A percentile compares a stretch with the other conserved stretches of the same genome.
phyloP scores from a whole-genome alignment of 306 rosid species.

The Cucumis melo region DNA sequence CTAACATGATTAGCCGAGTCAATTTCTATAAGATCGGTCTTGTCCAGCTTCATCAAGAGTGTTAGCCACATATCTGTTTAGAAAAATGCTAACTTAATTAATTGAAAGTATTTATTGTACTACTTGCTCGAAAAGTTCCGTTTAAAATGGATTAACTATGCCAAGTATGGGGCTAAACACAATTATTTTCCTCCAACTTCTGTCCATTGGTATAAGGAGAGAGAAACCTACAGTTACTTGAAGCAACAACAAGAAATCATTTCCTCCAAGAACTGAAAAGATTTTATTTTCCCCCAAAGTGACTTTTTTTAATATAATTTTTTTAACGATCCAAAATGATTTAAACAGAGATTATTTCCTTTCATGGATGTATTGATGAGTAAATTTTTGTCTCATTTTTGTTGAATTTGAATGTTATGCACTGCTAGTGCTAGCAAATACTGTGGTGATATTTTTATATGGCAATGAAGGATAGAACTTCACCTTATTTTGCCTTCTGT shows the following conservation, averaged over 20 bases:
- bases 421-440: background rate
- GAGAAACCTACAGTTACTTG: background rate
- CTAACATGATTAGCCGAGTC: background rate
- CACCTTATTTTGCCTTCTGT: background rate
- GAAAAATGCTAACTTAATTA: background rate
- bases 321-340: background rate
- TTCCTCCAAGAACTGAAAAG: background rate
- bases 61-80: background rate
- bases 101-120: background rate
- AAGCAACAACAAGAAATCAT: background rate
- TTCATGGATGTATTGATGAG: background rate
- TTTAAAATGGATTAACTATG: background rate
- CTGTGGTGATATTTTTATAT: background rate
- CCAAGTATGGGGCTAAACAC: background rate
- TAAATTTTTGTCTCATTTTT: background rate
- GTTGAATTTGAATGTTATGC: background rate
- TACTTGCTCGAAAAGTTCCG: too few relatives aligned
- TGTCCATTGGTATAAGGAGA: background rate
- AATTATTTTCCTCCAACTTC: background rate
- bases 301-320: background rate
- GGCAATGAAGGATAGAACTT: background rate
- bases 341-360: background rate
- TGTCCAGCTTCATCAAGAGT: background rate
- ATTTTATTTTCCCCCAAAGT: background rate
- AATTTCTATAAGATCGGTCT: background rate